Base-by-base conservation (phyloP, 2,329 filamentous ascomycete species). In the Alternaria ventricosa region DNA sequence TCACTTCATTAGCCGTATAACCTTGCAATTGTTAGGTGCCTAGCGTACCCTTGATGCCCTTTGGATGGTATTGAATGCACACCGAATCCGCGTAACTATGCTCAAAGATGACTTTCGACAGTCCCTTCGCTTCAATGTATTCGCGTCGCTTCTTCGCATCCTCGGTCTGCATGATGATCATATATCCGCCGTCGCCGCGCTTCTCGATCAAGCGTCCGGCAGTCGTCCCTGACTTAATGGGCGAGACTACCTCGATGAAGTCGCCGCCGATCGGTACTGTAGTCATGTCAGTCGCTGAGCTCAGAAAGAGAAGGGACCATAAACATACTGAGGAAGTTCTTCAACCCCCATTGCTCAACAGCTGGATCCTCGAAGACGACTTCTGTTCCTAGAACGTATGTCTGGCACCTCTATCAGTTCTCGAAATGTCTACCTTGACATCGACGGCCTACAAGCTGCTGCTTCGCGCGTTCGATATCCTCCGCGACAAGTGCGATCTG, bases 81-180 rank as follows among this genome's bases (percentile, higher is more conserved):
- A 77, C 69, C 1, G 69, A 71, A 27, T 81, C 78, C 7, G 68
- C 71, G 20, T 75, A 65, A 20, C 77, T 75, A 55, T 82, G 75
- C 12, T 64, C 67, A 50, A 75, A 81, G 6, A 84, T 82, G 3
- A 82, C 78, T 46, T 76, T 82, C 0, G 73, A 70, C 22, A 83
- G 64, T 0, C 67, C 64, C 3, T 75, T 73, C 0, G 71, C 65
- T 55, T 82, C 77, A 27, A 85, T 81, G 61, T 80, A 72, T 53
- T 74, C 64, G 23, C 78, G 75, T 22, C 80, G 75, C 50, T 72
- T 72, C 20, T 63, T 68, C 7, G 83, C 82, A 54, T 83, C 78
- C 10, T 71, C 66, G 3, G 79, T 84, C 65, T 84, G 82, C 82
- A 84, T 84, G 55, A 83, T 83, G 59, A 83, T 78, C 82, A 84